These are phyloP conservation scores for Alternaria longipes DNA, from an alignment of 2,329 filamentous ascomycete species.

Conservation along the genomic window DNA sequence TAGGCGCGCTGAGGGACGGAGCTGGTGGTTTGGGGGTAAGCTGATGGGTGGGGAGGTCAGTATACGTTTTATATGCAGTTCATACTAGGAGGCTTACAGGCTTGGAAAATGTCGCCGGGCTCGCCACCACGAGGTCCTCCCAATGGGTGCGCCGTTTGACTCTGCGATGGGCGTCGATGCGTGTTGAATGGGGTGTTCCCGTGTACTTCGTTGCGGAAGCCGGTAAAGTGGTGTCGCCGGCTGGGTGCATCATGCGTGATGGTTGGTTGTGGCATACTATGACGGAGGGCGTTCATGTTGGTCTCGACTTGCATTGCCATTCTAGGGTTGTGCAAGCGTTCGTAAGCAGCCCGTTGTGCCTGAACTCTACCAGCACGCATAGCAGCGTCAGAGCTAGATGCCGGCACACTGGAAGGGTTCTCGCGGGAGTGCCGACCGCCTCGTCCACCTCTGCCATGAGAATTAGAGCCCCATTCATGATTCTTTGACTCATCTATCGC, in stretches of 20 bases:
- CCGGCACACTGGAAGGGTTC: constrained; percentile 24
- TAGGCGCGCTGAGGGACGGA: constrained; percentile 1
- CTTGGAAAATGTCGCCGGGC: not conserved
- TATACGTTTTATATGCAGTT: not conserved
- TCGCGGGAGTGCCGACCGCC: constrained; percentile 35
- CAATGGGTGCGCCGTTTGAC: not conserved
- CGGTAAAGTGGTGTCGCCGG: constrained; percentile 16
- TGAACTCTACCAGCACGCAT: constrained; percentile 22
- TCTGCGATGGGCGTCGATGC: not conserved
- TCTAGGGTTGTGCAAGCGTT: constrained; percentile 23
- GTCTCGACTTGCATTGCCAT: constrained; percentile 2
- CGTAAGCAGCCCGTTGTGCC: constrained; percentile 26
- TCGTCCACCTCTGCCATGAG: constrained; percentile 2
- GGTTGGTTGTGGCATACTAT: constrained; percentile 22
- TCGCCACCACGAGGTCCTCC: no score
- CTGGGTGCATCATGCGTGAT: constrained; percentile 25
- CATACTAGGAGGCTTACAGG: not conserved
- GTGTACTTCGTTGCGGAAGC: constrained; percentile 10
- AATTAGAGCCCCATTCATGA: not conserved
- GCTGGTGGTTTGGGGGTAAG: constrained; percentile 10
- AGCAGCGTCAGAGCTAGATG: not conserved
- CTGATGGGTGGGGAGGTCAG: not conserved
- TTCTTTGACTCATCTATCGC: not conserved
- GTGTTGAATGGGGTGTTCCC: constrained; percentile 16
- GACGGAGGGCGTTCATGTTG: constrained; percentile 11